These are phyloP conservation scores for Biancaea sappan DNA, from an alignment of 306 rosid species.

Conservation along the genomic window DNA sequence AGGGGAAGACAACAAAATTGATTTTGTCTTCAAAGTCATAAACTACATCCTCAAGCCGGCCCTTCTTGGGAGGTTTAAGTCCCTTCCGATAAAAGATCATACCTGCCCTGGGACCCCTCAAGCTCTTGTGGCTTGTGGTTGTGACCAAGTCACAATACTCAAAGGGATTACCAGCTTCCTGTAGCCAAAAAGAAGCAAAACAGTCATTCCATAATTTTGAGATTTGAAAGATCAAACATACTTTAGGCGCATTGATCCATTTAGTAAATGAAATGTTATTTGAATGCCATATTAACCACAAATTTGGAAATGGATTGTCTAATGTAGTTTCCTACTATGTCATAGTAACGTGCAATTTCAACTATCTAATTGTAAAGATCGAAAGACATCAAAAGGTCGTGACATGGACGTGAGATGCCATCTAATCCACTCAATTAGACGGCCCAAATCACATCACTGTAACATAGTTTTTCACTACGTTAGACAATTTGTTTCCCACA, in stretches of 20 bases:
- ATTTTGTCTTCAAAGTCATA: conserved; percentile 91
- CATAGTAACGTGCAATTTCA: too few species aligned
- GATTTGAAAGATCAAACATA: not conserved
- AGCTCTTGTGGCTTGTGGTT: conserved; percentile 92
- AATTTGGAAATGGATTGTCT: too few species aligned
- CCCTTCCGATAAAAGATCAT: conserved; percentile 95
- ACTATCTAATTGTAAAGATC: too few species aligned
- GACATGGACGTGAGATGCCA: too few species aligned
- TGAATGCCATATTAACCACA: too few species aligned
- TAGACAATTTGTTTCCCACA: too few species aligned
- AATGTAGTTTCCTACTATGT: too few species aligned
- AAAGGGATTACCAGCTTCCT: conserved; percentile 90
- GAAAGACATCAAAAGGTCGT: too few species aligned
- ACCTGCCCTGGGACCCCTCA: conserved; percentile 96
- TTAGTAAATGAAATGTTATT: not conserved
- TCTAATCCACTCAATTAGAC: too few species aligned
- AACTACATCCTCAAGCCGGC: conserved; percentile 83
- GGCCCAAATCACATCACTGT: too few species aligned
- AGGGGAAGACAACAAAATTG: conserved; percentile 90
- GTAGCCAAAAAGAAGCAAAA: conserved; percentile 1
- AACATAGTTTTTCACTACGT: too few species aligned
- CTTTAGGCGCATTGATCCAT: not conserved
- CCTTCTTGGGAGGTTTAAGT: conserved; percentile 93
- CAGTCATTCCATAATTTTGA: not conserved
- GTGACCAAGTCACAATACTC: conserved; percentile 89